A percentile compares a stretch with the other conserved stretches of the same genome.
Evolutionary conservation across 306 rosid genomes (phyloP).

Genomic region (Medicago ruthenica): DNA sequence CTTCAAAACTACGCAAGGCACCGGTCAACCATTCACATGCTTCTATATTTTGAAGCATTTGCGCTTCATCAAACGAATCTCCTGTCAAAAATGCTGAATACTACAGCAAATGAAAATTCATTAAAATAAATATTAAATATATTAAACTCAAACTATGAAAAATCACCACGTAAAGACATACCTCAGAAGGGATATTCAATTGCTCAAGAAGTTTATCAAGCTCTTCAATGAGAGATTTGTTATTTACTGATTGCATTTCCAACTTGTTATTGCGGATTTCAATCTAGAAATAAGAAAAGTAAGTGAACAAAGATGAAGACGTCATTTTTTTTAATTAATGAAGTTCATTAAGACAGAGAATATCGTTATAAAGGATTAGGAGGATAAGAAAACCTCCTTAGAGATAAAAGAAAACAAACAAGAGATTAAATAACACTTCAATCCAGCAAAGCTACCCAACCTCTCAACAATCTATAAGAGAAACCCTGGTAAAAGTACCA

Average conservation of each 20-base stretch:
- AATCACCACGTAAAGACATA: constrained; percentile 43
- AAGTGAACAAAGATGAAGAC: constrained; percentile 35
- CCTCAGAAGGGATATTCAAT: constrained; percentile 88
- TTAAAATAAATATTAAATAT: constrained; percentile 35
- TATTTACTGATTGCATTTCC: constrained; percentile 92
- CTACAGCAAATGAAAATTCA: constrained; percentile 62
- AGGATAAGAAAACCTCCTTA: constrained; percentile 31
- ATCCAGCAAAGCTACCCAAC: constrained; percentile 31
- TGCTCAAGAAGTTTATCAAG: constrained; percentile 85
- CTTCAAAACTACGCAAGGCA: constrained; percentile 74
- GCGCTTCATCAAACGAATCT: constrained; percentile 79
- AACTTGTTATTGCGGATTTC: constrained; percentile 92
- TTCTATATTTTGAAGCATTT: constrained; percentile 78
- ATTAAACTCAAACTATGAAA: constrained; percentile 38
- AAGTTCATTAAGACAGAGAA: constrained; percentile 31
- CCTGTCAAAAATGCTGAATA: constrained; percentile 82
- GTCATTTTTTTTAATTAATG: constrained; percentile 6
- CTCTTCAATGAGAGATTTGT: constrained; percentile 77
- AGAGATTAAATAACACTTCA: constrained; percentile 15
- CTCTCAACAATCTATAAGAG: constrained; percentile 26
- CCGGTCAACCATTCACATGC: constrained; percentile 89
- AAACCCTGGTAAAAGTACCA: constrained; percentile 10
- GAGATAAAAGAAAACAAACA: constrained; percentile 18
- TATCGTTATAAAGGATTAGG: constrained; percentile 8
- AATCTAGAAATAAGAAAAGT: constrained; percentile 64